A percentile compares a stretch with the other conserved stretches of the same genome.
phyloP scores from a whole-genome alignment of 192 early-diverging fungal species.

The Phlyctochytrium bullatum region DNA sequence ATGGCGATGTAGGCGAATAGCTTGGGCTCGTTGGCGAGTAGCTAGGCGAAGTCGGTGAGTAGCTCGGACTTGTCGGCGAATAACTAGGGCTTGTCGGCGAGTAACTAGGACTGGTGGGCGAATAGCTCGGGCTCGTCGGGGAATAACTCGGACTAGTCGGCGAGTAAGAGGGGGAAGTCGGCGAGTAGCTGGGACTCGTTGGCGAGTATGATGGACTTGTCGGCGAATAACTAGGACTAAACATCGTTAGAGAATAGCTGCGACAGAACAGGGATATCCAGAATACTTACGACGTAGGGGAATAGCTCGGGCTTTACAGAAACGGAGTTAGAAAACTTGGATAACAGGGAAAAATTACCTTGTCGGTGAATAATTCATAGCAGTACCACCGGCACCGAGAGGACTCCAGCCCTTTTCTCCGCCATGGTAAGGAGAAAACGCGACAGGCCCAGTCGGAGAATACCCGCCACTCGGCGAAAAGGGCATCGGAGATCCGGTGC shows the following conservation, averaged over 20 bases:
- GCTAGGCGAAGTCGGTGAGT: constrained; percentile 50
- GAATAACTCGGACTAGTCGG: constrained; percentile 78
- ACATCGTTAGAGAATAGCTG: background rate
- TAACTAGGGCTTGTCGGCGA: constrained; percentile 63
- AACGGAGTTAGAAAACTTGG: too few relatives aligned
- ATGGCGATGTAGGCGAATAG: constrained; percentile 72
- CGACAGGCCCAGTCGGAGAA: constrained; percentile 62
- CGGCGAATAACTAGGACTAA: constrained; percentile 56
- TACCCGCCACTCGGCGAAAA: constrained; percentile 33
- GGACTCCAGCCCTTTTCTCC: constrained; percentile 13
- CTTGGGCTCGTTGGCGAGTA: constrained; percentile 72
- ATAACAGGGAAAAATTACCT: too few relatives aligned
- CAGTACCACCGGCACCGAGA: constrained; percentile 70
- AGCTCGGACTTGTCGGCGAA: constrained; percentile 61
- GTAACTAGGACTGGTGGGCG: constrained; percentile 59
- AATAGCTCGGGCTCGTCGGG: constrained; percentile 75
- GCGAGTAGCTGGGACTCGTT: constrained; percentile 63
- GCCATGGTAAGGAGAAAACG: constrained; percentile 77
- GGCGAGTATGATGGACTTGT: constrained; percentile 74
- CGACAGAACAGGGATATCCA: background rate
- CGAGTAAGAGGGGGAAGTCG: constrained; percentile 48
- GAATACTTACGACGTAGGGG: constrained; percentile 65
- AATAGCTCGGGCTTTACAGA: constrained; percentile 54
- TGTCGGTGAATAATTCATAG: constrained; percentile 54
- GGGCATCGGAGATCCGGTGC: constrained; percentile 27